Base-by-base conservation (phyloP, 176 grass and related monocot genomes). In the Miscanthus lutarioriparius region DNA sequence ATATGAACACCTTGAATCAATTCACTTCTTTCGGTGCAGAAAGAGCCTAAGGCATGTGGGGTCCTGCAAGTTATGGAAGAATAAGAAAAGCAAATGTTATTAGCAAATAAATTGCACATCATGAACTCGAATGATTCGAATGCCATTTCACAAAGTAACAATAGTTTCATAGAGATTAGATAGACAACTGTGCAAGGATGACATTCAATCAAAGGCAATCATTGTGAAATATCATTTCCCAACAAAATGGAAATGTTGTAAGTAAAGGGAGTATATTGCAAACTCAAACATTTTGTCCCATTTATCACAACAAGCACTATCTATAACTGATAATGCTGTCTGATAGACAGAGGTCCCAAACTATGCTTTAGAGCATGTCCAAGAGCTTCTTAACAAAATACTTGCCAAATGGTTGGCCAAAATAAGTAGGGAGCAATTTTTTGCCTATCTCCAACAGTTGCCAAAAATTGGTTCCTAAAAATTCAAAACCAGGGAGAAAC, bases 201-300 rank as follows among this genome's bases (percentile, higher is more conserved):
- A 61, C 56, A 23, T 61, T 61, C 56, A 61, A 25, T 25, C 2
- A 61, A 23, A 0, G 8, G 20, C 8, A 58, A 56, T 56, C 53
- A 86, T 26, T 80, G 74, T 23, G 10, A 59, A 76, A 63, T 40
- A 64, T 28, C 75, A 17, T 64, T 40, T 62, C 38, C n/a, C 7
- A 39, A 37, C 40, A 16, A 10, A 37, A 63, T 78, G 11, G 35
- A 14, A 51, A 62, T 41, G 1, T 41, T 26, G 12, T 77, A 41
- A 63, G 1, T 20, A 53, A 53, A 59, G 6, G 22, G n/a, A 61
- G 53, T 23, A 39, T 9, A 77, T 76, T 76, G n/a, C 74, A 76
- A 33, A 10, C 20, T n/a, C n/a, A 75, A 74, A 35, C 1, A 75
- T 20, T 11, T 54, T 30, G 8, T 33, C 28, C 10, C 30, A 38